Evolutionary conservation across 2,329 filamentous ascomycete genomes (phyloP).

Genomic region (Lecanosticta acicola): DNA sequence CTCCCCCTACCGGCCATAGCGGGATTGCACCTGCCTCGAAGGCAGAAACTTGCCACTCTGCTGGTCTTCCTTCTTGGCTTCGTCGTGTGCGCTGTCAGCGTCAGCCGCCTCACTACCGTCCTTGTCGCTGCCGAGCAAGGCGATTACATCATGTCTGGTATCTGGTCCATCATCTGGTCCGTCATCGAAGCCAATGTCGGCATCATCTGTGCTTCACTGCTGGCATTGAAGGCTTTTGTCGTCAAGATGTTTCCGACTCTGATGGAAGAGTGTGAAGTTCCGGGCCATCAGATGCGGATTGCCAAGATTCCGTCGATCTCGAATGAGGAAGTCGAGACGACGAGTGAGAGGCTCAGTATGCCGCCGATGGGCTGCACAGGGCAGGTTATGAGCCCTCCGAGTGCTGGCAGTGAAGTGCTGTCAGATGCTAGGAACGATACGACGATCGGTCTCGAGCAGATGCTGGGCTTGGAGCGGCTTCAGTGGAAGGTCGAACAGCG

Average conservation of each 20-base stretch:
- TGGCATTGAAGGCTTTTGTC: slow-evolving; percentile 41
- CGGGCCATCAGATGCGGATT: slow-evolving; percentile 19
- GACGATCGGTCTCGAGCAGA: neutral
- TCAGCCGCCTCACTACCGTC: slow-evolving; percentile 24
- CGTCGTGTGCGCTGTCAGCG: slow-evolving; percentile 29
- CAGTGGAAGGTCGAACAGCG: neutral
- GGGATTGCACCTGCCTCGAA: slow-evolving; percentile 37
- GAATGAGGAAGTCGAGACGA: slow-evolving; percentile 2
- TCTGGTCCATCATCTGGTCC: slow-evolving; percentile 38
- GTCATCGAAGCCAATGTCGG: slow-evolving; percentile 41
- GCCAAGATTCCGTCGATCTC: slow-evolving; percentile 5
- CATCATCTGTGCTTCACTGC: slow-evolving; percentile 41
- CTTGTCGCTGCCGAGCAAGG: slow-evolving; percentile 17
- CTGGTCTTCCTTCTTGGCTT: slow-evolving; percentile 42
- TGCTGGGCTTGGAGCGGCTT: neutral
- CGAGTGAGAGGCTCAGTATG: neutral
- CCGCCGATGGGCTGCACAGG: neutral
- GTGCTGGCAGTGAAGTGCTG: neutral
- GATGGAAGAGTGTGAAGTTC: slow-evolving; percentile 19
- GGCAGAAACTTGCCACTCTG: slow-evolving; percentile 39
- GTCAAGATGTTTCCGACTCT: slow-evolving; percentile 32
- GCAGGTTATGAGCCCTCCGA: neutral
- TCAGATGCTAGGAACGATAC: neutral
- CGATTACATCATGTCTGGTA: slow-evolving; percentile 31
- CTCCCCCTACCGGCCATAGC: slow-evolving; percentile 42